Base-by-base conservation (phyloP, 768 basidiomycete species). In the Lactifluus hygrophoroides region DNA sequence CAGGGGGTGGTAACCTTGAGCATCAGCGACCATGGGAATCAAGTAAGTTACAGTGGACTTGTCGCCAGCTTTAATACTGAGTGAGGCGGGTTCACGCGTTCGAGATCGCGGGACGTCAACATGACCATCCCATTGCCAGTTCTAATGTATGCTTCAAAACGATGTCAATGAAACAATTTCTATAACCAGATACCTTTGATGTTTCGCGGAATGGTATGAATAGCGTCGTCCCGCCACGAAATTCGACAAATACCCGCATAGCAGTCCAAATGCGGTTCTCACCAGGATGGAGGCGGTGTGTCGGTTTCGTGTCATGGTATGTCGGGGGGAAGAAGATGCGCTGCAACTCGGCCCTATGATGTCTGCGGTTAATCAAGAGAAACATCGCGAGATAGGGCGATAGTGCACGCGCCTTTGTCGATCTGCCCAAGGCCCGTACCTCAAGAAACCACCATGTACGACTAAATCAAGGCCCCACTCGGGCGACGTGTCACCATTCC, bases 351-450 rank as follows among this genome's bases (percentile, higher is more conserved):
- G 76, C 81, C 46, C 63, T 64, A 43, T 23, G n/a, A 17, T 11
- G 21, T 11, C 50, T 32, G 47, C 92, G 89, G 65, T 7, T 11
- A 59, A 34, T 32, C 5, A 34, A n/a, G 10, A 44, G 14, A 27
- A 27, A 14, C 14, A 5, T 21, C 46, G n/a, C 5, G 6, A 17
- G 6, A 42, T 23, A 43, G 8, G 6, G 23, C 4, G 47, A 37
- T 23, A 16, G n/a, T n/a, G 21, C 58, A 50, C 72, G 65, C 67
- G 85, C 90, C 94, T 77, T 71, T 96, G 95, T 25, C 94, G 80
- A 72, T 98, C 95, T 23, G 94, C 88, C 95, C 95, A 98, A 3
- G 95, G 95, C 5, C 95, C 95, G 68, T 97, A 98, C 19, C 82
- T 80, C 35, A 96, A 63, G 35, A 77, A 69, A 0, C 91, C 94